phyloP scores from a whole-genome alignment of 2,329 filamentous ascomycete species.

The Trichoderma arundinaceum region DNA sequence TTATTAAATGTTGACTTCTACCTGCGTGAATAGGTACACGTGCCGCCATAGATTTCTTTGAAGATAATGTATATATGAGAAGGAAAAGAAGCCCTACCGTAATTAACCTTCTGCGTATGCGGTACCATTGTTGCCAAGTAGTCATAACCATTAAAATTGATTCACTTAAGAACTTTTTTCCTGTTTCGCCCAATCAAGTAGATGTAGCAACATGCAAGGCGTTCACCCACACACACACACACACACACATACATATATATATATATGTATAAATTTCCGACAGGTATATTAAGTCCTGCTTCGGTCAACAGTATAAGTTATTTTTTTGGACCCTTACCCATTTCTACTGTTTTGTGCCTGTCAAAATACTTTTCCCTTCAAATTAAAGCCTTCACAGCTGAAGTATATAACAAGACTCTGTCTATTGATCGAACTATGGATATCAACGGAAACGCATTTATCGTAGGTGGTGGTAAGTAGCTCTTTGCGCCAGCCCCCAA shows the following conservation, averaged over 20 bases:
- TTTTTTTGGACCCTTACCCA: not conserved
- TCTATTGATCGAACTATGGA: not conserved
- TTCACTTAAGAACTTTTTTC: not conserved
- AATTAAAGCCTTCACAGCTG: no score
- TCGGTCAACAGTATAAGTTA: not conserved
- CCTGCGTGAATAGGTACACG: rapidly evolving
- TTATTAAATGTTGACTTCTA: not conserved
- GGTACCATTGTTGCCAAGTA: no score
- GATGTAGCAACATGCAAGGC: not conserved
- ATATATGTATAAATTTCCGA: not conserved
- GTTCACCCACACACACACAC: not conserved
- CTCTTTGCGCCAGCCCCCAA: no score
- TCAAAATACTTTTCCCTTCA: not conserved
- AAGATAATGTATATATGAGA: not conserved
- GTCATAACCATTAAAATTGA: no score
- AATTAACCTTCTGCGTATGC: no score
- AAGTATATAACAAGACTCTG: not conserved
- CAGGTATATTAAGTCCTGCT: not conserved
- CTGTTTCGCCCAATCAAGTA: not conserved
- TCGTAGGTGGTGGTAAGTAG: conserved; percentile 15
- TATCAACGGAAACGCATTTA: conserved; percentile 18
- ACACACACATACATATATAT: no score
- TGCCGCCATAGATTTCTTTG: no score
- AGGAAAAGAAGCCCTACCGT: no score
- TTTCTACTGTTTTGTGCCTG: not conserved